phyloP scores from a whole-genome alignment of 805 yeast genomes.

The Kuraishia borneana region DNA sequence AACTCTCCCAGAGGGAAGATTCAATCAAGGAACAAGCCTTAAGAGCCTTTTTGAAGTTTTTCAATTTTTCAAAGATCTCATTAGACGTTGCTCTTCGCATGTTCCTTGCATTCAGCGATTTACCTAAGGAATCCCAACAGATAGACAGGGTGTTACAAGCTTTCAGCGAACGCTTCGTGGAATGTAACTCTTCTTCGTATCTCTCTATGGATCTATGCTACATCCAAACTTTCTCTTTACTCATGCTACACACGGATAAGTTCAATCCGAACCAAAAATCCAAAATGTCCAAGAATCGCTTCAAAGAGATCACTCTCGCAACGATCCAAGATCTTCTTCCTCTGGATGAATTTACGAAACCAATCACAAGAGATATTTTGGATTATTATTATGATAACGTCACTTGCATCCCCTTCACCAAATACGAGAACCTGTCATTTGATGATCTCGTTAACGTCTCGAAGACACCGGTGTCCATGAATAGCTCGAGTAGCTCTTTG shows the following conservation, averaged over 20 bases:
- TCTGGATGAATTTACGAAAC: conserved; percentile 10
- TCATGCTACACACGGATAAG: conserved; percentile 66
- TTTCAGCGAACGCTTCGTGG: conserved; percentile 41
- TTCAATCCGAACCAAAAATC: conserved; percentile 57
- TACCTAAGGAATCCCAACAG: conserved; percentile 69
- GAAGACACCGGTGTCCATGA: background rate
- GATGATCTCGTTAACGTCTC: too few species aligned
- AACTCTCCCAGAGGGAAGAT: background rate
- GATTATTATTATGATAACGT: conserved; percentile 61
- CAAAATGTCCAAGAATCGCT: conserved; percentile 59
- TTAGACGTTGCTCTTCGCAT: conserved; percentile 55
- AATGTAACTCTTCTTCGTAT: conserved; percentile 26
- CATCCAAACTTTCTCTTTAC: conserved; percentile 49
- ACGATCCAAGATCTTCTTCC: too few species aligned
- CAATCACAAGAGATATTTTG: conserved; percentile 27
- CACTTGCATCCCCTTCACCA: conserved; percentile 44
- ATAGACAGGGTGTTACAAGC: conserved; percentile 56
- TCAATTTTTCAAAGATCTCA: conserved; percentile 44
- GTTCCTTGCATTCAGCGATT: conserved; percentile 41
- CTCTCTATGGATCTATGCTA: conserved; percentile 42
- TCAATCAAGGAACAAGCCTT: conserved; percentile 1
- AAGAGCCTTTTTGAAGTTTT: conserved; percentile 20
- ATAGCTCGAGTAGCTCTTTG: background rate
- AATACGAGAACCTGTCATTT: conserved; percentile 16
- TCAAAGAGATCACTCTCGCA: conserved; percentile 26